Conservation (phyloP, 2,329 filamentous ascomycete genomes). For the Apiospora rasikravindrae region DNA sequence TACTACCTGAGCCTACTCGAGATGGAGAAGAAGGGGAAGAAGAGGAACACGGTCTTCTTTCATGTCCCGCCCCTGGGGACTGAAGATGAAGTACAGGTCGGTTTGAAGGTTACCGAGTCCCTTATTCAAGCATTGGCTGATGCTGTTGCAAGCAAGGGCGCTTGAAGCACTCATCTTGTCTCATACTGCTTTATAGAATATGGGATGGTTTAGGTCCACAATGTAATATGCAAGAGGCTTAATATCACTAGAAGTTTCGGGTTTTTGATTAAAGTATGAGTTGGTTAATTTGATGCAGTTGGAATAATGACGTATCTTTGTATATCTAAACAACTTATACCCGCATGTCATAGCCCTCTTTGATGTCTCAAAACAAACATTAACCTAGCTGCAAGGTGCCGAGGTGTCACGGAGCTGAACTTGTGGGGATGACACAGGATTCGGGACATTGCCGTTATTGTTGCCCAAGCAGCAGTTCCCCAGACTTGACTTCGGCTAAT, state of each 20-base stretch:
- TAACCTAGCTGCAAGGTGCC: too few species aligned
- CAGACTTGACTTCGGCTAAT: not conserved
- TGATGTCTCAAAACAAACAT: too few species aligned
- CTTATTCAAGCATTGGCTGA: not conserved
- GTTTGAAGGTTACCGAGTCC: not conserved
- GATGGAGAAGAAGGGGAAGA: not conserved
- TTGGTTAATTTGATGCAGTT: too few species aligned
- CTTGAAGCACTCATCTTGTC: not conserved
- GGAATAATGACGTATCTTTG: too few species aligned
- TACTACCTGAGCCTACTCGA: constrained; percentile 19
- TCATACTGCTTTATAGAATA: not conserved
- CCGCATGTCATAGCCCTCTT: too few species aligned
- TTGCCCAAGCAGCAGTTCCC: not conserved
- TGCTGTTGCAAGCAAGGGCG: not conserved
- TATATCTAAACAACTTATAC: too few species aligned
- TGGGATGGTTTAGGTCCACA: too few species aligned
- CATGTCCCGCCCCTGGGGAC: constrained; percentile 19
- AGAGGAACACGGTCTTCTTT: constrained; percentile 18
- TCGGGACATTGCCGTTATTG: not conserved
- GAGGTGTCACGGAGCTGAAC: too few species aligned
- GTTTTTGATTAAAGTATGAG: too few species aligned
- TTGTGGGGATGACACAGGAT: too few species aligned
- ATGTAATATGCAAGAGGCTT: too few species aligned
- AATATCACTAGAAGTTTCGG: too few species aligned
- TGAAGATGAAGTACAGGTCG: not conserved